A percentile compares a stretch with the other conserved stretches of the same genome.
These are phyloP conservation scores for Talaromyces sp. DNA, from an alignment of 2,329 filamentous ascomycete species.

Conservation along the genomic window DNA sequence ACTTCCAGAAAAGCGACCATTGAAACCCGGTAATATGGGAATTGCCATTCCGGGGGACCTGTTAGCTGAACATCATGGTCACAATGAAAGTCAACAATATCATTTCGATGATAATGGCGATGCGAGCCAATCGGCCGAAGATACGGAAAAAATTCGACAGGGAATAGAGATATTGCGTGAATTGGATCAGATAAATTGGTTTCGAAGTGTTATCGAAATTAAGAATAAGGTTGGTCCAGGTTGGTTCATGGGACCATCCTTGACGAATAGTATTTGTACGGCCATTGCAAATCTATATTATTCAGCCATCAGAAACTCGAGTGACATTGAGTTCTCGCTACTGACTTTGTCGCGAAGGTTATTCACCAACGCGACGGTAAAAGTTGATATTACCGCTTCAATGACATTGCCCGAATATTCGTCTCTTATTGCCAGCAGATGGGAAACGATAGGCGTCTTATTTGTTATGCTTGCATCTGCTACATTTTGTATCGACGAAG, in stretches of 20 bases:
- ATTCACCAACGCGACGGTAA: background rate
- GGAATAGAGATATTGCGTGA: background rate
- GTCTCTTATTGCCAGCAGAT: background rate
- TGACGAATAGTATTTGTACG: background rate
- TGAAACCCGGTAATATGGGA: background rate
- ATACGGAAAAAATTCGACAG: background rate
- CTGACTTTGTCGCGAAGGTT: background rate
- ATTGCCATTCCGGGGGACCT: background rate
- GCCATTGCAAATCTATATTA: background rate
- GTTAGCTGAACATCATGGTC: background rate
- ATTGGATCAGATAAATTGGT: background rate
- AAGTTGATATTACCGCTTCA: background rate
- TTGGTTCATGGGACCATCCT: background rate
- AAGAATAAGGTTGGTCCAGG: slow-evolving; percentile 4
- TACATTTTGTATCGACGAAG: slow-evolving; percentile 1
- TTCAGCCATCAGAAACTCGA: background rate
- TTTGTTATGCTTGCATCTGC: slow-evolving; percentile 8
- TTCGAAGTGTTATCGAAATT: background rate
- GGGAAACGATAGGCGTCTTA: slow-evolving; percentile 13
- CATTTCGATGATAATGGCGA: background rate
- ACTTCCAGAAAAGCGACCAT: background rate
- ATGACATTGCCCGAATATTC: slow-evolving; percentile 11
- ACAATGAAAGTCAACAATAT: background rate
- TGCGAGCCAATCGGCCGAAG: background rate
- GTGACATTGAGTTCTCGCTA: background rate